Percentiles rank a stretch among this genome's conserved stretches.
Conservation (phyloP, 768 basidiomycete genomes). For the Calocybe gangraenosa region DNA sequence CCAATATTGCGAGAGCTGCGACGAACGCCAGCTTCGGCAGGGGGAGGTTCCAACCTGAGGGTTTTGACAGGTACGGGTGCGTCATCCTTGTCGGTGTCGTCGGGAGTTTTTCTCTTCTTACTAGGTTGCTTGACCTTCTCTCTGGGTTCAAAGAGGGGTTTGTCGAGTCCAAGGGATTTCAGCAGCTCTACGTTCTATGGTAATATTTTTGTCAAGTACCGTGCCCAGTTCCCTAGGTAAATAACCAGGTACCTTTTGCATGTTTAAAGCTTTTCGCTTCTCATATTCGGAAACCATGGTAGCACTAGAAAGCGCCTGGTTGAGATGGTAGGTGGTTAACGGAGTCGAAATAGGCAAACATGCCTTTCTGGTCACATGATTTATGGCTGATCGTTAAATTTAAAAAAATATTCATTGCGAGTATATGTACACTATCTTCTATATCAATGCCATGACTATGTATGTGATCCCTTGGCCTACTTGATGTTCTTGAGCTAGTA, state of each 20-base stretch:
- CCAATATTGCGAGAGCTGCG: conserved; percentile 66
- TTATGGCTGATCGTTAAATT: conserved; percentile 15
- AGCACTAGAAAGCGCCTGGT: too few relatives aligned
- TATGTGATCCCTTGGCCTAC: conserved; percentile 24
- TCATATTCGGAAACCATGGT: conserved; percentile 30
- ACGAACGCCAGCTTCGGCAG: conserved; percentile 33
- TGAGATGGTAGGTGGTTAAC: too few relatives aligned
- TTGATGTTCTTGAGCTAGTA: conserved; percentile 62
- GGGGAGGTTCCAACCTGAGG: conserved; percentile 20
- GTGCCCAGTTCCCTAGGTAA: neutral
- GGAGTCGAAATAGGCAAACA: too few relatives aligned
- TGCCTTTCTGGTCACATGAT: conserved; percentile 16
- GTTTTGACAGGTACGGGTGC: conserved; percentile 23
- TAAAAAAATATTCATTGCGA: neutral
- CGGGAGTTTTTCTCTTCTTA: conserved; percentile 40
- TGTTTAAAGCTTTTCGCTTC: conserved; percentile 28
- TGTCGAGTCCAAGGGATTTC: conserved; percentile 38
- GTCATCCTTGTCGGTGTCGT: conserved; percentile 17
- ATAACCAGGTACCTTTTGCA: conserved; percentile 22
- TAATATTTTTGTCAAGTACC: too few relatives aligned
- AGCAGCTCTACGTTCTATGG: conserved; percentile 41
- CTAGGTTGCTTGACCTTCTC: conserved; percentile 28
- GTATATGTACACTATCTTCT: too few relatives aligned
- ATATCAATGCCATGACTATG: too few relatives aligned
- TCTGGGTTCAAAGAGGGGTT: conserved; percentile 44